These are phyloP conservation scores for Perilla frutescens DNA, from an alignment of 257 asterid species.

Conservation along the genomic window DNA sequence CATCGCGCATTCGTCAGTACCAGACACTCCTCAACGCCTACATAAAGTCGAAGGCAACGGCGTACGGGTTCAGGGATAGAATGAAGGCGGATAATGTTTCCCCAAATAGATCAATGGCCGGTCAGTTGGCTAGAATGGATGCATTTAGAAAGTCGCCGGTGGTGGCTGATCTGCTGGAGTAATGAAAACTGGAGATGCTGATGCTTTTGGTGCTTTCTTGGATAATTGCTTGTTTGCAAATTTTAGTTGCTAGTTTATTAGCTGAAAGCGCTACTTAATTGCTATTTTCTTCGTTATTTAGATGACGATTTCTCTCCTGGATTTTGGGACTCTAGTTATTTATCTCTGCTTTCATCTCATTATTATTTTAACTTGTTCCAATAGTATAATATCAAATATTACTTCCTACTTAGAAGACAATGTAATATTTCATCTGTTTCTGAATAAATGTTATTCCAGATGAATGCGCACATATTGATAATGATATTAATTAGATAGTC, in stretches of 20 bases:
- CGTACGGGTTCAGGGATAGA: slow-evolving; percentile 72
- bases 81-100: slow-evolving; percentile 67
- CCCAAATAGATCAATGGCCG: slow-evolving; percentile 47
- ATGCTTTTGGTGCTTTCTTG: not conserved
- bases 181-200: not conserved
- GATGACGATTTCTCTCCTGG: not conserved
- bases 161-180: slow-evolving; percentile 61
- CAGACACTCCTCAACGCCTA: slow-evolving; percentile 64
- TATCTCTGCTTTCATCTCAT: not conserved
- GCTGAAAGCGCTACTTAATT: not conserved
- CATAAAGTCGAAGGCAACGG: slow-evolving; percentile 57
- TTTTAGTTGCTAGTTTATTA: not conserved
- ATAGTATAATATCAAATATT: too few species aligned
- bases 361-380: not conserved
- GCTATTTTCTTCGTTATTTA: not conserved
- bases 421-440: too few species aligned
- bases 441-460: too few species aligned
- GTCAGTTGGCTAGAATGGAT: slow-evolving; percentile 51
- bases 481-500: too few species aligned
- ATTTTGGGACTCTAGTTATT: not conserved
- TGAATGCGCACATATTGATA: too few species aligned
- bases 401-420: too few species aligned
- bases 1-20: slow-evolving; percentile 48
- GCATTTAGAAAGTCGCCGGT: slow-evolving; percentile 54
- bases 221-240: slow-evolving; percentile 5